Conservation (phyloP, 2,329 filamentous ascomycete species). For the Albifimbria verrucaria region DNA sequence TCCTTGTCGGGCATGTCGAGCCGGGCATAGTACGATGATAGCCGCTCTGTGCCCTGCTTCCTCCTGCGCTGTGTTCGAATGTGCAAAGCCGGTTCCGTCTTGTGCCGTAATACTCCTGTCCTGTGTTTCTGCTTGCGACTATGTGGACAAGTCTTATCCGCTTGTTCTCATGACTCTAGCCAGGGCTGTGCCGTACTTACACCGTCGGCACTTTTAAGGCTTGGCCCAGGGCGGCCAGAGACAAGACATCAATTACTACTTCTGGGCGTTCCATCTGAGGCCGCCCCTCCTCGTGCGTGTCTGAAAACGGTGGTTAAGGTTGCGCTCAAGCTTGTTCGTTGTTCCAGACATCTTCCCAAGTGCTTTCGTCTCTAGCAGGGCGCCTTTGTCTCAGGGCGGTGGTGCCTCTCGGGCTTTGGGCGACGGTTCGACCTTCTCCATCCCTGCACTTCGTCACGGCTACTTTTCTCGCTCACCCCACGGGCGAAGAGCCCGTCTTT, state of each 20-base stretch:
- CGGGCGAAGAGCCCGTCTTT: background rate
- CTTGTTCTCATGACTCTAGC: background rate
- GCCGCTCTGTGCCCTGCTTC: too few species aligned
- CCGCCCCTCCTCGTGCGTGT: slow-evolving; percentile 1
- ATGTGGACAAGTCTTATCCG: background rate
- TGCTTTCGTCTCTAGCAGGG: background rate
- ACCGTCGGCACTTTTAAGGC: background rate
- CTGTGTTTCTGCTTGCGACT: too few species aligned
- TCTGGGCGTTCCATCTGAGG: background rate
- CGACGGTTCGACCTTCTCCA: background rate
- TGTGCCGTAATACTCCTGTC: too few species aligned
- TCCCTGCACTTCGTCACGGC: background rate
- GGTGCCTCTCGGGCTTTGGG: background rate
- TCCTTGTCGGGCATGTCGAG: too few species aligned
- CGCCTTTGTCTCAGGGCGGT: background rate
- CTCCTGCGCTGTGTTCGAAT: too few species aligned
- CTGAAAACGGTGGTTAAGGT: slow-evolving; percentile 12
- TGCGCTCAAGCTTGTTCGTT: slow-evolving; percentile 15
- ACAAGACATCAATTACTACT: background rate
- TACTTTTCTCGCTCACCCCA: background rate
- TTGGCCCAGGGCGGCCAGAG: slow-evolving; percentile 4
- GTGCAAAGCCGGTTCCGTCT: too few species aligned
- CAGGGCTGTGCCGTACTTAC: background rate
- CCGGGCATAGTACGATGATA: too few species aligned
- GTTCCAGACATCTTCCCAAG: slow-evolving; percentile 11